Conservation (phyloP, 2,329 filamentous ascomycete genomes). For the Colletotrichum scovillei region DNA sequence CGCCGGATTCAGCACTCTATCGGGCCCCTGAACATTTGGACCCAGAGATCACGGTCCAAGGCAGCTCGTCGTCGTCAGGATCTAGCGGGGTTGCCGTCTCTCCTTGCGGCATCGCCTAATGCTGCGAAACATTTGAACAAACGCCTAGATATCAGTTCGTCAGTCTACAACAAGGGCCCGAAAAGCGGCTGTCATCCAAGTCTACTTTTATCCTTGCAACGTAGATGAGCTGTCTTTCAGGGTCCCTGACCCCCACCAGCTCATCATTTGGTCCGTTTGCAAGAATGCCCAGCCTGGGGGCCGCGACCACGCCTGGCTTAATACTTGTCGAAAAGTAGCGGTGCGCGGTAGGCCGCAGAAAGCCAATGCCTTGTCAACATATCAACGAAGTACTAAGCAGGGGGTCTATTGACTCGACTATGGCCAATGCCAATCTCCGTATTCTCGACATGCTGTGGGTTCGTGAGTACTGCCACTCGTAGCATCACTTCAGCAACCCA, state of each 20-base stretch:
- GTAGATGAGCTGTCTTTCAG: not conserved
- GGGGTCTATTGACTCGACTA: constrained; percentile 52
- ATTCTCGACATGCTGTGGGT: not conserved
- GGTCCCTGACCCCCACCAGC: not conserved
- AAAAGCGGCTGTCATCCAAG: not conserved
- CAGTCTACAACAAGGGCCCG: constrained; percentile 8
- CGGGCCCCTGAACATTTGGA: not conserved
- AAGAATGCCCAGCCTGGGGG: constrained; percentile 5
- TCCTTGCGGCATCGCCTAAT: not conserved
- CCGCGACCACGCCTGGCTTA: constrained; percentile 3
- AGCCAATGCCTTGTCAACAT: constrained; percentile 45
- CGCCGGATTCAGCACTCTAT: constrained; percentile 13
- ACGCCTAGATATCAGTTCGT: constrained; percentile 19
- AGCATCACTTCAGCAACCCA: constrained; percentile 13
- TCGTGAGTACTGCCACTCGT: constrained; percentile 6
- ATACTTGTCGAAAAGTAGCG: constrained; percentile 23
- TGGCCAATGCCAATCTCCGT: constrained; percentile 18
- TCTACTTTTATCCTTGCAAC: not conserved
- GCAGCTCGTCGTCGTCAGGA: constrained; percentile 10
- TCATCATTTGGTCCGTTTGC: constrained; percentile 22
- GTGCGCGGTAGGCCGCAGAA: constrained; percentile 51
- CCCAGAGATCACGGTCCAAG: not conserved
- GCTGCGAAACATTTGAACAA: constrained; percentile 14
- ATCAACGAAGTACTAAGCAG: constrained; percentile 38
- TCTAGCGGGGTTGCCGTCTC: constrained; percentile 18